Base-by-base conservation (phyloP, 2,329 filamentous ascomycete species). In the Talaromyces piceae region DNA sequence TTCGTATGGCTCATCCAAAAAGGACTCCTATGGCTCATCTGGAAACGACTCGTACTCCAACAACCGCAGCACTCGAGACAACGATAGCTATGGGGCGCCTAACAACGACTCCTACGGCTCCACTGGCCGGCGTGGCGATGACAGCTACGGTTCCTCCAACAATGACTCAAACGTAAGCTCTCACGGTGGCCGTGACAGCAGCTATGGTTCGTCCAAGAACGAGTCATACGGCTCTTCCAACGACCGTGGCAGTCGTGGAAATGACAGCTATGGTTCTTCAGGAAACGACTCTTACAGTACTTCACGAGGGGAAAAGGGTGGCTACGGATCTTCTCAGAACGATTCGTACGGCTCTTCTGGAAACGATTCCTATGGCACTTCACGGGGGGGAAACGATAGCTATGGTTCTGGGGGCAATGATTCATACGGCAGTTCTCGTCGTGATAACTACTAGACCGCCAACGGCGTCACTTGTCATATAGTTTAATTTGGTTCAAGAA, bases 101-200 rank as follows among this genome's bases (percentile, higher is more conserved):
- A 31, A 43, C 47, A 49, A 44, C 11, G 26, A 49, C 12, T 16
- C 6, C 43, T 45, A 45, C 13, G 44, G 44, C 5, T 46, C 44
- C n/a, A n/a, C n/a, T n/a, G n/a, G n/a, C n/a, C n/a, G n/a, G 5
- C 20, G 26, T 23, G 27, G 41, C 31, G n/a, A 47, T 18, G 45
- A 37, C 13, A 39, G 28, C 4, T 33, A 16, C 2, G 31, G 45
- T 9, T 46, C 44, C 4, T 27, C 16, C 3, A 22, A 22, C 44
- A 25, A 46, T 20, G 44, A 46, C 22, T 20, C n/a, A n/a, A 30
- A 45, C 4, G 45, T 28, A 11, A 41, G 37, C 37, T 41, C 37
- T 5, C 25, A 8, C 37, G 30, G 45, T n/a, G 45, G 45, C 13
- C 25, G 16, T 13, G 33, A 30, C 33, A 33, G 27, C 23, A n/a